These are phyloP conservation scores for Coniophora puteana DNA, from an alignment of 1,284 basidiomycete species.

Conservation along the genomic window DNA sequence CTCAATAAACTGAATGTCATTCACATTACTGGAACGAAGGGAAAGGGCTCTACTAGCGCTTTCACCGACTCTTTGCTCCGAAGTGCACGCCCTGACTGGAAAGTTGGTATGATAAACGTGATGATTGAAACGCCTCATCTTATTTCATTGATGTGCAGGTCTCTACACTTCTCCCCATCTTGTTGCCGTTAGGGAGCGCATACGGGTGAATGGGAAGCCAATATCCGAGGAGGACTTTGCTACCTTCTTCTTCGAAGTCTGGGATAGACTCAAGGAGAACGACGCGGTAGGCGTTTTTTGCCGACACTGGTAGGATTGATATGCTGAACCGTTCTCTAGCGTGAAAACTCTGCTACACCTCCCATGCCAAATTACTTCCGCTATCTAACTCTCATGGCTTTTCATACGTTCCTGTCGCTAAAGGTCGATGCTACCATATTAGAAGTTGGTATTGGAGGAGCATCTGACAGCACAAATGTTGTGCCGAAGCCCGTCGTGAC, in stretches of 20 bases:
- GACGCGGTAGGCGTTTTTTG: slow-evolving; percentile 38
- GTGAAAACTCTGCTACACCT: slow-evolving; percentile 54
- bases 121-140: slow-evolving; percentile 2
- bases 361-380: slow-evolving; percentile 92
- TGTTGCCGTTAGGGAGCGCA: slow-evolving; percentile 93
- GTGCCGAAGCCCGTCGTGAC: slow-evolving; percentile 89
- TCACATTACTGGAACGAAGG: slow-evolving; percentile 98
- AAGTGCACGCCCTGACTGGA: slow-evolving; percentile 61
- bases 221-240: slow-evolving; percentile 88
- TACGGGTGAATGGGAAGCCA: slow-evolving; percentile 90
- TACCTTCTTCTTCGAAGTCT: slow-evolving; percentile 94
- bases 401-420: slow-evolving; percentile 82
- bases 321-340: slow-evolving; percentile 25
- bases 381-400: slow-evolving; percentile 90
- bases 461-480: slow-evolving; percentile 95
- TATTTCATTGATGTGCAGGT: slow-evolving; percentile 41
- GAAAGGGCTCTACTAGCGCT: slow-evolving; percentile 96
- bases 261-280: slow-evolving; percentile 84
- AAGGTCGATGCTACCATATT: slow-evolving; percentile 88
- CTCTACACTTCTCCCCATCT: slow-evolving; percentile 98
- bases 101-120: slow-evolving; percentile 50
- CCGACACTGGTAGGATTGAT: slow-evolving; percentile 3
- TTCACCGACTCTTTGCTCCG: slow-evolving; percentile 81
- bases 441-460: slow-evolving; percentile 96
- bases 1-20: slow-evolving; percentile 91